A percentile compares a stretch with the other conserved stretches of the same genome.
Evolutionary conservation across 495 filamentous ascomycete species (phyloP).

Genomic region (Aspergillus sclerotiicarbonarius): DNA sequence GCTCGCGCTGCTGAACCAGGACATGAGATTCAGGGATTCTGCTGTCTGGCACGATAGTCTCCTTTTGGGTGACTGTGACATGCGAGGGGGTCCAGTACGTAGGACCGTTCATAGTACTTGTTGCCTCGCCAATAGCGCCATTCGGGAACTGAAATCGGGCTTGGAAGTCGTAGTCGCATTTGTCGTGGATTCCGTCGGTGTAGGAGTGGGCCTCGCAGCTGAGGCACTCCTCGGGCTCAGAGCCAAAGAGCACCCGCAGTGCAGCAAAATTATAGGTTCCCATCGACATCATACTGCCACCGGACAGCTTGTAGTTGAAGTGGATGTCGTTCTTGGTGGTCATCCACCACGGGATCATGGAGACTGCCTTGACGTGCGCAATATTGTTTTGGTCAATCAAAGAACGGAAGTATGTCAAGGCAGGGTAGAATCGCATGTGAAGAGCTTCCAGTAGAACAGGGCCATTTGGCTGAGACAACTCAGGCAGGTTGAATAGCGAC

Average conservation of each 20-base stretch:
- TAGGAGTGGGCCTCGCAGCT: constrained; percentile 29
- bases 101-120: constrained; percentile 29
- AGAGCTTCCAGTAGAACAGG: constrained; percentile 53
- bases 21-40: constrained; percentile 29
- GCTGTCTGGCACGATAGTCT: constrained; percentile 26
- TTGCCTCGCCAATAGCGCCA: constrained; percentile 41
- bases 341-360: constrained; percentile 26
- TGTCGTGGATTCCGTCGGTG: constrained; percentile 26
- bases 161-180: constrained; percentile 37
- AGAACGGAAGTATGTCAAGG: constrained; percentile 38
- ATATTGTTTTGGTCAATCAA: constrained; percentile 39
- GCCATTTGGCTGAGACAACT: constrained; percentile 21
- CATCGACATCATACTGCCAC: constrained; percentile 54
- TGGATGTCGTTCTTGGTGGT: constrained; percentile 48
- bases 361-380: constrained; percentile 27
- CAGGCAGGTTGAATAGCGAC: constrained; percentile 38
- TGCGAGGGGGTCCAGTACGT: constrained; percentile 19
- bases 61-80: constrained; percentile 15
- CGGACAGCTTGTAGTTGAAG: constrained; percentile 50
- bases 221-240: constrained; percentile 37
- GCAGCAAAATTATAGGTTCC: constrained; percentile 47
- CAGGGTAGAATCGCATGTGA: constrained; percentile 48
- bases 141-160: constrained; percentile 45
- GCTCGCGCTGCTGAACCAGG: constrained; percentile 17
- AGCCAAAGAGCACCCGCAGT: constrained; percentile 36